These are phyloP conservation scores for Aulographum hederae DNA, from an alignment of 2,329 filamentous ascomycete genomes.

Conservation along the genomic window DNA sequence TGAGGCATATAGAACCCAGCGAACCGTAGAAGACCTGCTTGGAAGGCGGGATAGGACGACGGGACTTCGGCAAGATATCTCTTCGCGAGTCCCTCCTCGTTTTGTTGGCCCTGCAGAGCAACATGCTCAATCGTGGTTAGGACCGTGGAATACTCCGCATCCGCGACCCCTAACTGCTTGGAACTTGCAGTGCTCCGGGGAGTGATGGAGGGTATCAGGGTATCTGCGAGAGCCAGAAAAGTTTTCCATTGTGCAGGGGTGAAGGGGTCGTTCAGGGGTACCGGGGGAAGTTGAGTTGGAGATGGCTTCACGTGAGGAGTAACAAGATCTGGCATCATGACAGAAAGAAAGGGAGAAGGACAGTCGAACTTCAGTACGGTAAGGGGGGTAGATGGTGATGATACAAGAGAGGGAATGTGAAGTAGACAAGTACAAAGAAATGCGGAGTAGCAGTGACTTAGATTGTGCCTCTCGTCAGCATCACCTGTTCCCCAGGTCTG, in stretches of 20 bases:
- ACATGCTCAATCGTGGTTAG: slow-evolving; percentile 17
- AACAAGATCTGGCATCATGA: background rate
- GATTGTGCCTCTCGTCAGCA: too few species aligned
- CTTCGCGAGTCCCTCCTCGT: slow-evolving; percentile 24
- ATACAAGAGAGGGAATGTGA: too few species aligned
- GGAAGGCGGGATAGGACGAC: slow-evolving; percentile 34
- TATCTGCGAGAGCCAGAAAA: slow-evolving; percentile 35
- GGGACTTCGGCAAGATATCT: slow-evolving; percentile 35
- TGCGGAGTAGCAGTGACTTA: too few species aligned
- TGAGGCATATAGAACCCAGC: slow-evolving; percentile 30
- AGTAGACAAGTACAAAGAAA: too few species aligned
- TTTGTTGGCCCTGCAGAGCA: slow-evolving; percentile 6
- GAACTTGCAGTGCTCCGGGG: slow-evolving; percentile 14
- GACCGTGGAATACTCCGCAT: slow-evolving; percentile 22
- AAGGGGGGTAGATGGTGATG: too few species aligned
- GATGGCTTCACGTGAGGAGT: background rate
- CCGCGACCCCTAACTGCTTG: background rate
- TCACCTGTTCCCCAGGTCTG: too few species aligned
- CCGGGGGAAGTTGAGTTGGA: slow-evolving; percentile 28
- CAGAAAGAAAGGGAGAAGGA: too few species aligned
- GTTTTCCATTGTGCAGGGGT: slow-evolving; percentile 39
- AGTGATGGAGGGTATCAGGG: slow-evolving; percentile 40
- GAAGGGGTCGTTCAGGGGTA: slow-evolving; percentile 28
- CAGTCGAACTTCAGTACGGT: too few species aligned
- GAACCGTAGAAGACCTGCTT: slow-evolving; percentile 28